Evolutionary conservation across 2,329 filamentous ascomycete genomes (phyloP), one percentile per base, ranked within the genome.

Genomic region (Diplodia mutila): DNA sequence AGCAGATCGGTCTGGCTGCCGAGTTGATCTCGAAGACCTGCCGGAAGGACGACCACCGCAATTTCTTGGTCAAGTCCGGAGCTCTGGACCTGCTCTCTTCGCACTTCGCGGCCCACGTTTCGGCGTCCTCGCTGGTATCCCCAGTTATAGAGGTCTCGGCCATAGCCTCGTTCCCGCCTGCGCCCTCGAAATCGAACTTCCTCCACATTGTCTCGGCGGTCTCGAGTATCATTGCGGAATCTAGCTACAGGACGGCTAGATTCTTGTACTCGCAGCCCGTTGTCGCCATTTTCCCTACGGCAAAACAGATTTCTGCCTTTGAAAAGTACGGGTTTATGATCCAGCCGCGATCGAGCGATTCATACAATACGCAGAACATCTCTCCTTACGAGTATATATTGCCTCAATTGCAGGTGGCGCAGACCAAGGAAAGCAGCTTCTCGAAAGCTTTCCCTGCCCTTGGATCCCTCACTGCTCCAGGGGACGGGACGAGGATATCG

Each of bases 61-160:
- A 87, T 69, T 81, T 86, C n/a, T 80, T 98, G 66, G 87, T 91
- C 12, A 89, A 89, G 46, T 85, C 84, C 12, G 91, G 92, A 6
- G 85, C 97, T 29, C 82, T 98, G 39, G 92, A 97, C 78, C 87
- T 90, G 14, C 84, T 98, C 32, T 90, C 92, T 29, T 85, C 88
- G 5, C 89, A 89, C 71, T 80, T 98, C 68, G 92, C 78, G 27
- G 71, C 73, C 37, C 73, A 77, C 32, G 77, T 77, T 42, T 69
- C 72, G 4, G 69, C 68, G 9, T 77, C 77, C 57, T 75, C 75
- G 42, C 29, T 63, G 23, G 34, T 67, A 6, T 61, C 68, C 66
- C 34, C 67, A 4, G 61, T 64, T 54, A 70, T 75, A 4, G 71
- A 72, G 42, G 73, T 72, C 32, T 71, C 69, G 9, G 71, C 71